Evolutionary conservation across 2,329 filamentous ascomycete genomes (phyloP), one percentile per base, ranked within the genome.

Genomic region (Exophiala xenobiotica): DNA sequence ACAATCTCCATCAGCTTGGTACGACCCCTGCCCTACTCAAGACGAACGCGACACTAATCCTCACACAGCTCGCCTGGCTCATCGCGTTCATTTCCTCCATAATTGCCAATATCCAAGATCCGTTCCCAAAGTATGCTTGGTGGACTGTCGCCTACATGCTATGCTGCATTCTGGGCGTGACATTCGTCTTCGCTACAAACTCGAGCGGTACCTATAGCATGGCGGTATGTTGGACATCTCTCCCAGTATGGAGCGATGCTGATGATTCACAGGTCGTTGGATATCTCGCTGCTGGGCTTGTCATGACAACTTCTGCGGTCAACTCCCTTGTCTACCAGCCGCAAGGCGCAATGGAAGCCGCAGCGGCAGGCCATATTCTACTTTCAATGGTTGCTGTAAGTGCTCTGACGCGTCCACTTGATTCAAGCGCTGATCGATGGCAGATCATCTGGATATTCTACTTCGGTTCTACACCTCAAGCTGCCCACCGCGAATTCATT

Each of bases 361-460:
- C 88, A 6, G 90, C 88, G 22, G 93, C 93, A 54, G 93, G 93
- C 39, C 95, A 95, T 70, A 96, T 99, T 56, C 78, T 99, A 46
- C 77, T 97, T 40, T 92, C 90, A 52, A 96, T 97, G 82, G 85
- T 96, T 49, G 83, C 87, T 62, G 91, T 96, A 81, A 65, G 88
- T 77, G 22, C 12, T 22, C 19, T 16, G 14, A 8, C 35, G 7
- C 45, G 22, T 53, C 20, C 6, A 24, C 14, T 18, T 41, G 4
- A 23, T n/a, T 41, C 59, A 61, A 26, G 59, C n/a, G 16, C 14
- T 27, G 6, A 27, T 31, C 9, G 24, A 35, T 12, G 27, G n/a
- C 63, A 96, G 91, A 88, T 96, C 63, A 82, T 97, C 53, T 99
- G 93, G 93, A 96, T 96, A 62, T 95, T 97, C 73, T 97, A 97